phyloP scores from a whole-genome alignment of 169 alveolate species.

The Plasmodium berghei region DNA sequence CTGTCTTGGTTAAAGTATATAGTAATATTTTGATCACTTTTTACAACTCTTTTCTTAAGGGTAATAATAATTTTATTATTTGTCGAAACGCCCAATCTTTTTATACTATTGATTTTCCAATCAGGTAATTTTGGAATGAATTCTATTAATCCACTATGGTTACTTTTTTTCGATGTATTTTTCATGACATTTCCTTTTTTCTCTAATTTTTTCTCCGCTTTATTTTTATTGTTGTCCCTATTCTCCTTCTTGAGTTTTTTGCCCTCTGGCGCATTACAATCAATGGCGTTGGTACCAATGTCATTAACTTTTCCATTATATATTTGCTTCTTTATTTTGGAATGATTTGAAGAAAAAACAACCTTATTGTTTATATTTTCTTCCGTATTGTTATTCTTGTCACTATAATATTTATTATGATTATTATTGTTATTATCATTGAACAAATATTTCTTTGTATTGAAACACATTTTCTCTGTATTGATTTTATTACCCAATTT shows the following conservation, averaged over 20 bases:
- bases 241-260: background rate
- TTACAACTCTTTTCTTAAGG: conserved; percentile 24
- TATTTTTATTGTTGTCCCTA: background rate
- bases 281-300: no score
- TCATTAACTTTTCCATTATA: no score
- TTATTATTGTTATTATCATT: no score
- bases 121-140: conserved; percentile 68
- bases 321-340: no score
- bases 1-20: conserved; percentile 6
- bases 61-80: conserved; percentile 33
- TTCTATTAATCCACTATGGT: conserved; percentile 38
- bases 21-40: conserved; percentile 17
- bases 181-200: background rate
- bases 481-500: no score
- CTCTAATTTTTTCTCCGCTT: background rate
- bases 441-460: no score
- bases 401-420: no score
- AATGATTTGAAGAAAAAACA: no score
- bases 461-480: no score
- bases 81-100: conserved; percentile 47
- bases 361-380: no score
- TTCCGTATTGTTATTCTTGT: no score
- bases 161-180: background rate
- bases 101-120: conserved; percentile 70
- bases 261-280: no score